Evolutionary conservation across 192 early-diverging fungal species (phyloP), one percentile per base, ranked within the genome.

Genomic region (Podila clonocystis): DNA sequence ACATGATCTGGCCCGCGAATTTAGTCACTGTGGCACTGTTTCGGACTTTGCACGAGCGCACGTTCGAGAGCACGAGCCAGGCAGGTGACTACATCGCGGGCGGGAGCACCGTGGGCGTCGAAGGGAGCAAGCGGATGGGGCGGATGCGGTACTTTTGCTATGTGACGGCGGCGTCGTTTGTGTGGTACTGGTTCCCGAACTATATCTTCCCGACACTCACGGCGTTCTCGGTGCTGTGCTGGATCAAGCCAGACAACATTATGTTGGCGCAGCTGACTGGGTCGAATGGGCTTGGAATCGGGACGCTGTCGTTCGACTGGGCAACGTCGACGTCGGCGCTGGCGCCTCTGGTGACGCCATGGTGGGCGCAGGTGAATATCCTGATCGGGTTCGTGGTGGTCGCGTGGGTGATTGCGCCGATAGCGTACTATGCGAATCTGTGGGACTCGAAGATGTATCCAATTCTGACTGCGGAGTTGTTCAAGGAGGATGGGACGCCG

Each of bases 1-100:
- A 73, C 22, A 91, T 92, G 89, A 71, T 89, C 31, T 94, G 91
- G 93, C 91, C 91, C 1, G 62, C 76, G 0, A 82, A 71, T 8
- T 82, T 92, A 3, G 84, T 87, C 13, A 82, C 68, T 4, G 82
- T 88, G 8, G 87, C 87, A 59, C 29, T 73, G 58, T 73, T 73
- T 33, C 45, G 72, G 13, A 75, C 66, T 3, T 7, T 91, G 12
- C 85, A 87, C 65, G 75, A 68, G 9, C 64, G 75, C 4, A 70
- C 88, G 52, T 84, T 86, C 70, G 75, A 73, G 41, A 45, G 66
- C 17, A 57, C 64, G 84, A 29, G 24, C 63, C 58, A 45, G 49
- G 41, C 19, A 4, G 28, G 17, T 0, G 29, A 24, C 41, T 45
- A 45, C 11, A 45, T 45, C 8, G 41, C 2, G 1, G 45, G 28